Evolutionary conservation across 2,329 filamentous ascomycete species (phyloP).

Genomic region (Aspergillus phoenicis): DNA sequence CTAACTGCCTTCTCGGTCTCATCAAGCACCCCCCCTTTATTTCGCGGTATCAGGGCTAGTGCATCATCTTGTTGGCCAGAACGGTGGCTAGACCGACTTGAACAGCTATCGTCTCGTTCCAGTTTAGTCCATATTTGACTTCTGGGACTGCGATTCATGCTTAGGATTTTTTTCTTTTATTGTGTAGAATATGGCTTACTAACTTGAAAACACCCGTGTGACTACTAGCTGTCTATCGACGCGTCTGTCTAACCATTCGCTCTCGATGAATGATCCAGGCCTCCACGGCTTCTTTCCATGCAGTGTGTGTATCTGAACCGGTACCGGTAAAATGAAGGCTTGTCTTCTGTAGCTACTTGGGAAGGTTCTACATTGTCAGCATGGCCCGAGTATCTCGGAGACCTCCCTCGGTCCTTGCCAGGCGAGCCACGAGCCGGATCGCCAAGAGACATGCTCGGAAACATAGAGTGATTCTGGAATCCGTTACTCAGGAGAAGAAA

Average conservation of each 20-base stretch:
- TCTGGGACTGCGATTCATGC: background rate
- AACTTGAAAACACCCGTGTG: background rate
- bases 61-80: background rate
- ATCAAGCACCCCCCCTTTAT: background rate
- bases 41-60: background rate
- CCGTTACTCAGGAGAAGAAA: conserved; percentile 61
- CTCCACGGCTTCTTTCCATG: conserved; percentile 9
- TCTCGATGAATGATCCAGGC: background rate
- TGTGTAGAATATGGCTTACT: conserved; percentile 6
- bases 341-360: conserved; percentile 22
- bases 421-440: conserved; percentile 37
- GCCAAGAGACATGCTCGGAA: conserved; percentile 41
- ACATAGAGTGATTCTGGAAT: conserved; percentile 62
- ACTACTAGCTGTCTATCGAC: background rate
- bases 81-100: background rate
- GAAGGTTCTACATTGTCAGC: conserved; percentile 23
- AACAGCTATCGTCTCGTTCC: background rate
- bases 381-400: conserved; percentile 44
- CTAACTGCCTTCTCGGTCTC: background rate
- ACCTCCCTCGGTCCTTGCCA: conserved; percentile 36
- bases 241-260: background rate
- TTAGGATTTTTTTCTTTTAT: background rate
- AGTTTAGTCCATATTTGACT: background rate
- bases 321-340: conserved; percentile 25
- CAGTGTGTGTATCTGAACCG: conserved; percentile 15